Percentiles rank a stretch among this genome's conserved stretches.
Conservation (phyloP, 2,329 filamentous ascomycete species). For the Ophiostoma sp. region DNA sequence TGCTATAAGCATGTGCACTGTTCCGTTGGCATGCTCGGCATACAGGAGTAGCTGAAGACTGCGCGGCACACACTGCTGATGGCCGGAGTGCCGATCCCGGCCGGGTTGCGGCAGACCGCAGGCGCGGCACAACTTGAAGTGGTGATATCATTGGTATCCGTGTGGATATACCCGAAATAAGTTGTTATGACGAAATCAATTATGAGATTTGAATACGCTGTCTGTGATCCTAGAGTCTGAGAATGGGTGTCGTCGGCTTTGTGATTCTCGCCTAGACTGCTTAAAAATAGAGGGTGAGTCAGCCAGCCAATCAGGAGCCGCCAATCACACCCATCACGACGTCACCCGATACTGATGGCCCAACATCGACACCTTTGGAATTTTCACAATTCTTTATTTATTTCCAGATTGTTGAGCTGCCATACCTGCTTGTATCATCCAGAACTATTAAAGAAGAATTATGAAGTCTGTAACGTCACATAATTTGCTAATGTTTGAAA, state of each 20-base stretch:
- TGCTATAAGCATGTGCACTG: conserved; percentile 19
- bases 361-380: background rate
- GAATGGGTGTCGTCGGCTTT: background rate
- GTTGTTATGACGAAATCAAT: background rate
- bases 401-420: background rate
- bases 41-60: background rate
- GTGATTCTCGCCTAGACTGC: background rate
- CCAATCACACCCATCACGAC: background rate
- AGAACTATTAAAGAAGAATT: too few relatives aligned
- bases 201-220: background rate
- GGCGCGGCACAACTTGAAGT: conserved; percentile 10
- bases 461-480: too few relatives aligned
- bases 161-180: background rate
- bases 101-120: conserved; percentile 9
- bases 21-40: background rate
- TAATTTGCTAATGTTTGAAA: too few relatives aligned
- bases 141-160: conserved; percentile 10
- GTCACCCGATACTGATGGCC: background rate
- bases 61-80: background rate
- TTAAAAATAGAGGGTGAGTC: conserved; percentile 10
- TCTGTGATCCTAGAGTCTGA: background rate
- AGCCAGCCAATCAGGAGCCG: background rate
- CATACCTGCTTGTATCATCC: too few relatives aligned
- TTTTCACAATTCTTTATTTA: background rate
- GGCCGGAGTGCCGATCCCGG: conserved; percentile 19